Evolutionary conservation across 768 basidiomycete genomes (phyloP), one percentile per base, ranked within the genome.

Genomic region (Mycena pura): DNA sequence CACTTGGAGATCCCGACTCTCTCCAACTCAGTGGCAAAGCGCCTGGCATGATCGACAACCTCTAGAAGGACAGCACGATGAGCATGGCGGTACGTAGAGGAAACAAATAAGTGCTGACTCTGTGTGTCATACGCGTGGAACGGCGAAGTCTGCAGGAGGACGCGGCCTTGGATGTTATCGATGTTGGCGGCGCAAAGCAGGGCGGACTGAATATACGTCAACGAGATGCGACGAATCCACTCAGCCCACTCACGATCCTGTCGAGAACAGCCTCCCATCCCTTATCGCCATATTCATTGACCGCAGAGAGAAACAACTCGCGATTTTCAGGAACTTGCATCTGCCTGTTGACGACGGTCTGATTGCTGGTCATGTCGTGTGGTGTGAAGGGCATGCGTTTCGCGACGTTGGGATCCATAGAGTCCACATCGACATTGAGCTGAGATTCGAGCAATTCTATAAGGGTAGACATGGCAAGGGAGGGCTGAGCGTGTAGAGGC

Each of bases 291-390:
- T 41, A 68, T 52, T 61, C 57, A 47, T 25, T 68, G 47, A 69
- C 68, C 6, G 71, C 72, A 4, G 41, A 38, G 15, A 69, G 57
- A 46, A 74, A 48, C 31, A 76, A 49, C 24, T 60, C 57, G 9
- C 68, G 67, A 15, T 73, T 64, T 40, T 74, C 72, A 5, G 69
- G 66, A 15, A 65, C 60, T 32, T 63, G 56, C 40, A 72, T 71
- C 41, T 76, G 71, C 53, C 63, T 60, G 62, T 71, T 67, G 46
- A 74, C 74, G 53, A 77, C 73, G 48, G 72, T 73, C 68, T 77
- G 77, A 46, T 77, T 77, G 60, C 76, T 76, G 25, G 77, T 76
- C 77, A 76, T 77, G 65, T 77, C 74, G 54, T 64, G 68, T 9
- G 60, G 59, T 14, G 32, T 46, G 68, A 78, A 77, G 39, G 58